Conservation (phyloP, 2,329 filamentous ascomycete species). For the Alternaria burnsii region DNA sequence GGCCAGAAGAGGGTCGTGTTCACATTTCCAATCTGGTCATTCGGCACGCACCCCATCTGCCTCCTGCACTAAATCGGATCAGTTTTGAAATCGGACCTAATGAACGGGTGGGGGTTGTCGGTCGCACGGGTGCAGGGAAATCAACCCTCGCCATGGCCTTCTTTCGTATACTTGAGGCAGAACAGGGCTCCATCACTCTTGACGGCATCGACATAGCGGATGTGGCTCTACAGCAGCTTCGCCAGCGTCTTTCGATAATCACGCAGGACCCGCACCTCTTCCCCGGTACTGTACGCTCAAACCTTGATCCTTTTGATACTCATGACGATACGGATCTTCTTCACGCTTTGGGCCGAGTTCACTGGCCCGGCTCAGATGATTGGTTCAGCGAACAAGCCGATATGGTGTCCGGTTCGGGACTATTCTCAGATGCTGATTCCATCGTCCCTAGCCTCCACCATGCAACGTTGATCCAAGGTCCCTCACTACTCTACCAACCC, state of each 20-base stretch:
- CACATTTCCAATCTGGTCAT: not conserved
- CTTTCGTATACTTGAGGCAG: slow-evolving; percentile 54
- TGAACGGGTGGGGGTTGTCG: slow-evolving; percentile 50
- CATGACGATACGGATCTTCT: slow-evolving; percentile 49
- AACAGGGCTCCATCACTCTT: slow-evolving; percentile 53
- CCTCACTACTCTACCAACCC: not conserved
- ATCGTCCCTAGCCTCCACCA: not conserved
- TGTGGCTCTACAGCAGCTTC: slow-evolving; percentile 52
- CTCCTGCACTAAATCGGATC: slow-evolving; percentile 6
- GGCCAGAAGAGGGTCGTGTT: not conserved
- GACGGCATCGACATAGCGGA: slow-evolving; percentile 58
- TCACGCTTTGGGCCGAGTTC: slow-evolving; percentile 53
- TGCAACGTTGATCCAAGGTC: not conserved
- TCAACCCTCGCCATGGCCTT: slow-evolving; percentile 52
- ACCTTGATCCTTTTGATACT: slow-evolving; percentile 54
- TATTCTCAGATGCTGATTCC: not conserved
- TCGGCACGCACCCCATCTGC: slow-evolving; percentile 18
- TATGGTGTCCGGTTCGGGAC: slow-evolving; percentile 44
- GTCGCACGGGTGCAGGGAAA: slow-evolving; percentile 62
- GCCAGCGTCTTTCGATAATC: slow-evolving; percentile 54
- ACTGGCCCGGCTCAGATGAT: slow-evolving; percentile 16
- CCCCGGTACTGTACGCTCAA: slow-evolving; percentile 56
- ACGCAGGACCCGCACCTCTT: slow-evolving; percentile 62
- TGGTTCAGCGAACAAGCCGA: not conserved
- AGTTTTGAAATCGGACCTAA: not conserved